Percentiles rank a stretch among this genome's conserved stretches.
Evolutionary conservation across 192 early-diverging fungal species (phyloP).

Genomic region (Thamnidium elegans): DNA sequence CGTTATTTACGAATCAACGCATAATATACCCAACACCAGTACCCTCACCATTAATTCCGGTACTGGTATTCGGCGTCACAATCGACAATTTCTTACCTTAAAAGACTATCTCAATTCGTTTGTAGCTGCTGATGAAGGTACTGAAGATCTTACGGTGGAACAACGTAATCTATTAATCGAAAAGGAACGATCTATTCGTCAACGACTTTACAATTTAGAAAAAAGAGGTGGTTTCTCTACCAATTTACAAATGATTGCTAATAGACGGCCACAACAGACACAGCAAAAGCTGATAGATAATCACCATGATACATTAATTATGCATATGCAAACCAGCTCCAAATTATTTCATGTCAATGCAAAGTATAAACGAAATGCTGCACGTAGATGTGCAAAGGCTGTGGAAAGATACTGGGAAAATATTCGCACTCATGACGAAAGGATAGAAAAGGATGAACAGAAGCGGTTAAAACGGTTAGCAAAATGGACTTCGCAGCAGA

Average conservation of each 20-base stretch:
- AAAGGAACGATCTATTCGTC: conserved; percentile 40
- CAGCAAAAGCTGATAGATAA: conserved; percentile 24
- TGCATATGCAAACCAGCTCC: conserved; percentile 33
- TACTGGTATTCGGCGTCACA: conserved; percentile 26
- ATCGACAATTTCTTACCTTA: conserved; percentile 37
- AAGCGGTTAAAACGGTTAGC: conserved; percentile 51
- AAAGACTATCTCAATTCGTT: conserved; percentile 53
- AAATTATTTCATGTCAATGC: conserved; percentile 39
- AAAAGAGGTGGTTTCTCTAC: conserved; percentile 46
- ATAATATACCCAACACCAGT: not conserved
- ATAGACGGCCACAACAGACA: conserved; percentile 38
- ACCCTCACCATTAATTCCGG: conserved; percentile 11
- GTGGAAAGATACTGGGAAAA: conserved; percentile 55
- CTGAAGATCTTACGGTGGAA: conserved; percentile 53
- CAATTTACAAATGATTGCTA: conserved; percentile 18
- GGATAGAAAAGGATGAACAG: conserved; percentile 46
- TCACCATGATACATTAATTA: conserved; percentile 48
- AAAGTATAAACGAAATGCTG: conserved; percentile 41
- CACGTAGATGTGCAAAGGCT: conserved; percentile 50
- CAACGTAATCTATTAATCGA: conserved; percentile 35
- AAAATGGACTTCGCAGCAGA: conserved; percentile 62
- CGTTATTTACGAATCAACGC: not conserved
- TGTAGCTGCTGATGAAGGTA: conserved; percentile 52
- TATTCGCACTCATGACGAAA: conserved; percentile 49
- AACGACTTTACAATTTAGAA: conserved; percentile 43